Conservation (phyloP, 1,139 yeast species). For the Kodamaea anthophila region DNA sequence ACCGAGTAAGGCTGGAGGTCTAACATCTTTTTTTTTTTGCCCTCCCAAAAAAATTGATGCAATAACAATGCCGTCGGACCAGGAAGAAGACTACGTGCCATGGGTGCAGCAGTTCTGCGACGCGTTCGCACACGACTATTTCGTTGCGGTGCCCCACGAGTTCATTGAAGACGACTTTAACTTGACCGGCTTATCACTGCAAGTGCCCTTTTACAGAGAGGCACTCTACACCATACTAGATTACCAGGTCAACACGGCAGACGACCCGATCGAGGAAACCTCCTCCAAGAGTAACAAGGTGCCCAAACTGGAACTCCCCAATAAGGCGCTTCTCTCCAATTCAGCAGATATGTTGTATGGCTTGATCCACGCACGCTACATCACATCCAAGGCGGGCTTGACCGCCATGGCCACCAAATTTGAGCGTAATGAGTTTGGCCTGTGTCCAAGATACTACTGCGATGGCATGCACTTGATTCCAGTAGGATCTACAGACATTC, state of each 20-base stretch:
- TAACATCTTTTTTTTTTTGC: slow-evolving; percentile 10
- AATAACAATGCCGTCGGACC: slow-evolving; percentile 35
- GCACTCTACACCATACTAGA: slow-evolving; percentile 82
- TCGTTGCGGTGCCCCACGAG: slow-evolving; percentile 87
- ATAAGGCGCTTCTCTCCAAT: slow-evolving; percentile 73
- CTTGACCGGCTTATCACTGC: slow-evolving; percentile 77
- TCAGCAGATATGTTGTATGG: slow-evolving; percentile 92
- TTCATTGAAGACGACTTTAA: slow-evolving; percentile 96
- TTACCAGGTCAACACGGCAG: slow-evolving; percentile 76
- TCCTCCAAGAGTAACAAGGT: slow-evolving; percentile 7
- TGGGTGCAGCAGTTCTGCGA: slow-evolving; percentile 92
- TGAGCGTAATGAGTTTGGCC: slow-evolving; percentile 83
- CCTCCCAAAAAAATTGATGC: not conserved
- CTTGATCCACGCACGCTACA: slow-evolving; percentile 86
- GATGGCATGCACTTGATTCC: slow-evolving; percentile 92
- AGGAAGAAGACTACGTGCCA: slow-evolving; percentile 60
- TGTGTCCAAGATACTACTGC: slow-evolving; percentile 86
- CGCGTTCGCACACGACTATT: slow-evolving; percentile 85
- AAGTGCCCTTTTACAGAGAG: slow-evolving; percentile 87
- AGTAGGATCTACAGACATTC: slow-evolving; percentile 83
- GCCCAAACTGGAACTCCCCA: slow-evolving; percentile 46
- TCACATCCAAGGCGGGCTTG: slow-evolving; percentile 83
- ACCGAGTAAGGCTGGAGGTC: slow-evolving; percentile 27
- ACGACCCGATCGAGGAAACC: slow-evolving; percentile 21
- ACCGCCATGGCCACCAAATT: slow-evolving; percentile 95